Evolutionary conservation across 1,139 yeast genomes (phyloP), one percentile per base, ranked within the genome.

Genomic region (Protomyces lactucae-debilis): DNA sequence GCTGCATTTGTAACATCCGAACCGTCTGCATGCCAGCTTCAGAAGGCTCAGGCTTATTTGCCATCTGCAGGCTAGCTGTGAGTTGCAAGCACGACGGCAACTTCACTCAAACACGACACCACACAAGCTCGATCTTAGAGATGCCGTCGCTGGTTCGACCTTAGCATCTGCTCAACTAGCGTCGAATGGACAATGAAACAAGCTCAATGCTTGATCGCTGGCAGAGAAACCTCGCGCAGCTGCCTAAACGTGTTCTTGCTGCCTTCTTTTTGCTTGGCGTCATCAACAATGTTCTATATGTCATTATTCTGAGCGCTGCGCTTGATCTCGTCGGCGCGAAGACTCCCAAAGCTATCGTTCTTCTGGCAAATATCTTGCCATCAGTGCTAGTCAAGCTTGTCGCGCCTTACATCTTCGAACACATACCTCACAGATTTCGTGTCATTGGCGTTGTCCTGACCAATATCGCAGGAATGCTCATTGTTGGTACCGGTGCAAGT

Each of bases 361-460:
- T 93, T 14, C 76, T 93, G 65, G 95, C 96, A 0, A 97, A 93
- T 73, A 89, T 93, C 43, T 69, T 88, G 43, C 98, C 99, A 0
- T 83, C 97, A 1, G 86, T 92, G 70, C 40, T 82, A 0, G 76
- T 90, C 69, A 93, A 93, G 73, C 67, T 87, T 8, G 66, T 79
- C 0, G 88, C 97, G 0, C 98, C 98, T 0, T 56, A 53, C 52
- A 21, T 56, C 40, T 57, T 56, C 37, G 53, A 35, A 48, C 55
- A 35, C 40, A 14, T 57, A n/a, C 52, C 64, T 28, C 54, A 40
- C 36, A 56, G 73, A 3, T 65, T 71, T 0, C 77, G 98, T 37
- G 78, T 93, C 2, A 76, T 78, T 69, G 60, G 76, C 0, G 74
- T 91, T 65, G 86, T 90, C 2, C 75, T 72, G 0, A 73, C 89